Conservation (phyloP, 768 basidiomycete genomes). For the Porpolomopsis calyptriformis region DNA sequence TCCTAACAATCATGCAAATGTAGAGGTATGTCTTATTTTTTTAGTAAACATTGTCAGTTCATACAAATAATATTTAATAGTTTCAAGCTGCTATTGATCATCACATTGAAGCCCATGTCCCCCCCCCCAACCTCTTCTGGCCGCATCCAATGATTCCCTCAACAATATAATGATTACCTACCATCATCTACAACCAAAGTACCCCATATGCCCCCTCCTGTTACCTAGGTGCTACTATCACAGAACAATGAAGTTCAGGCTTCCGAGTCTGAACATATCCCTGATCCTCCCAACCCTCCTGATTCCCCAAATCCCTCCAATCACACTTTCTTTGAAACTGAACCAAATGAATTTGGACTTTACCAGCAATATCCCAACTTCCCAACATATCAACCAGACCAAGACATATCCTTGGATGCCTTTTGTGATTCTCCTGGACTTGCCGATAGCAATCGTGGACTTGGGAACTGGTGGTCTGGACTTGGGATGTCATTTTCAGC, state of each 20-base stretch:
- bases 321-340: neutral
- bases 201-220: neutral
- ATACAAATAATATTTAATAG: neutral
- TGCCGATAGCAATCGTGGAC: neutral
- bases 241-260: neutral
- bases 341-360: slow-evolving; percentile 1
- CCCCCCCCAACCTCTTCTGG: slow-evolving; percentile 2
- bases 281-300: neutral
- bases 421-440: neutral
- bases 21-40: too few relatives aligned
- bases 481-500: neutral
- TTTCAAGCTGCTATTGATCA: neutral
- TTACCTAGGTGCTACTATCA: neutral
- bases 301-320: neutral
- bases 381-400: slow-evolving; percentile 1
- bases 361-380: neutral
- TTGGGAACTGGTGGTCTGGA: neutral
- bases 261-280: neutral
- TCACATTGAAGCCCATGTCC: neutral
- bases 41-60: too few relatives aligned
- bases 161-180: neutral
- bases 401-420: neutral
- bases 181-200: neutral
- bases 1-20: too few relatives aligned
- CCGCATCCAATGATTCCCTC: neutral